These are phyloP conservation scores for Dryadomyces quercivorus DNA, from an alignment of 2,329 filamentous ascomycete species.

Conservation along the genomic window DNA sequence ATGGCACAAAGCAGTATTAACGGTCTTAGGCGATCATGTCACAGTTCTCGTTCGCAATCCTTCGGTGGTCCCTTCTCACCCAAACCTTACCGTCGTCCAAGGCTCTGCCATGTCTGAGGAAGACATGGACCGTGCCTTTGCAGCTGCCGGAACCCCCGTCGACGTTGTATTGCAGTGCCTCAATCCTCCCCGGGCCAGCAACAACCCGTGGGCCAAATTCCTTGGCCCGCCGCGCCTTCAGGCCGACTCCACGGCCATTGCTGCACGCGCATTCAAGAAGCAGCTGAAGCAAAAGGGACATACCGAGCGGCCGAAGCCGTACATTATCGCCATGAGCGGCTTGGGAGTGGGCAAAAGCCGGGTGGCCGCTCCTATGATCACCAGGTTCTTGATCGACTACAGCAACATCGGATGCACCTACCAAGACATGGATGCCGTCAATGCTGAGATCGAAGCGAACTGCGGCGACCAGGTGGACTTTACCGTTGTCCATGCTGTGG, in stretches of 20 bases:
- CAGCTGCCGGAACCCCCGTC: background rate
- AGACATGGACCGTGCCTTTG: background rate
- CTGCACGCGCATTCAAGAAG: background rate
- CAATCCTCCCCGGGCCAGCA: background rate
- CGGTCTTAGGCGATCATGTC: background rate
- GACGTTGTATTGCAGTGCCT: constrained; percentile 1
- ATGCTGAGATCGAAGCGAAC: constrained; percentile 1
- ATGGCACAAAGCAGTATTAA: background rate
- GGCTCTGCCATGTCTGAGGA: background rate
- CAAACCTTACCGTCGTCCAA: background rate
- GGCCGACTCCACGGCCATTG: background rate
- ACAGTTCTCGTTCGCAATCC: constrained; percentile 1
- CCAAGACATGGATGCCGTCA: background rate
- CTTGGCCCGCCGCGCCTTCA: constrained; percentile 1
- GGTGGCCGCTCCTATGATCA: background rate
- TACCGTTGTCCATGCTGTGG: background rate
- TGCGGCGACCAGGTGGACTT: constrained; percentile 1
- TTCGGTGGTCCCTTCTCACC: background rate
- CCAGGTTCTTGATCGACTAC: constrained; percentile 1
- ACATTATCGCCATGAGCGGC: background rate
- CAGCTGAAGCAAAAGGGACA: background rate
- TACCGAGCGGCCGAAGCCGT: background rate
- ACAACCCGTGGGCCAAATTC: constrained; percentile 1
- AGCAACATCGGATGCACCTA: constrained; percentile 1
- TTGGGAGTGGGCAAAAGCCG: background rate